Base-by-base conservation (phyloP, 2,329 filamentous ascomycete species). In the Trichoderma simmonsii region DNA sequence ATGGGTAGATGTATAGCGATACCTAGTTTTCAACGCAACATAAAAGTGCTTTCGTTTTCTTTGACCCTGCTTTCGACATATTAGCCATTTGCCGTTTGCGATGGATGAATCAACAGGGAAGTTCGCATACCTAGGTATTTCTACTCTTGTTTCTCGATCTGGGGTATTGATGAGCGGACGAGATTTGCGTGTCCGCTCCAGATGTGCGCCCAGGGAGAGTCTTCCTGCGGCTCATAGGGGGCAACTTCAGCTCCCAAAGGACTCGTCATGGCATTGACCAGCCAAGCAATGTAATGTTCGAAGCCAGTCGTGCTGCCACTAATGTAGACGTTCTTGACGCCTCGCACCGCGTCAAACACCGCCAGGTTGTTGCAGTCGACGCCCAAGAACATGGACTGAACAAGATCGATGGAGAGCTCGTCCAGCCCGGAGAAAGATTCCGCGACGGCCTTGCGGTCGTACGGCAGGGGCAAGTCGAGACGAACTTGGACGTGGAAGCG, bases 341-440 rank as follows among this genome's bases (percentile, higher is more conserved):
- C 83, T 26, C 84, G 74, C 32, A 86, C 81, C 6, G 77, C 80
- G 77, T 86, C 84, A 70, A 86, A 83, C 72, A 80, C 77, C 51
- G 77, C 75, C 65, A 86, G 75, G 34, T 82, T 82, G 54, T 77
- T 77, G 32, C 80, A 80, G 30, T 80, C 80, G 39, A 80, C 82
- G 43, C 80, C 79, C n/a, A 80, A 76, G 75, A 83, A 85, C 63
- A 77, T 75, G 39, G 79, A 77, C 77, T 83, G 82, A 74, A 79
- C 79, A 12, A 82, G 75, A 60, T 84, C 80, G 65, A 86, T 71
- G n/a, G 79, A 78, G 28, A 86, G 76, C 75, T 82, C 81, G 66
- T 82, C 81, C 39, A 80, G 73, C 12, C 81, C 80, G 59, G 77
- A 79, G 72, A 86, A 81, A 30, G 81, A 78, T 18, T 73, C 73